phyloP scores from a whole-genome alignment of 805 yeast species.

The Candida suzukii region DNA sequence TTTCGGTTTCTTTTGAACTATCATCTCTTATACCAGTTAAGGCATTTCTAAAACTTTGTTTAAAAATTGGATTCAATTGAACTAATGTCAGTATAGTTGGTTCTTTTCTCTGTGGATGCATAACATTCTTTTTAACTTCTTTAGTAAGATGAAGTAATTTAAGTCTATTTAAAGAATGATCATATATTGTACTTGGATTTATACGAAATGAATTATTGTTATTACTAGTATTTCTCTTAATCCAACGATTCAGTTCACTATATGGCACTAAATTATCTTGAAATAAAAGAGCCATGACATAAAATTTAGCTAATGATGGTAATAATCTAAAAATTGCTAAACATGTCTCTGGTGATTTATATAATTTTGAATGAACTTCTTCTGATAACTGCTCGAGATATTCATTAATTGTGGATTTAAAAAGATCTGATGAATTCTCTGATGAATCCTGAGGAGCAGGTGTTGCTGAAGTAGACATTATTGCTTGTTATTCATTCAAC shows the following conservation, averaged over 20 bases:
- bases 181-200: constrained; percentile 35
- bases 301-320: constrained; percentile 85
- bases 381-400: constrained; percentile 88
- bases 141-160: constrained; percentile 68
- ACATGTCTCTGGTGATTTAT: constrained; percentile 89
- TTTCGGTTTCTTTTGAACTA: no score
- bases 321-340: constrained; percentile 84
- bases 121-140: constrained; percentile 34
- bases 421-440: constrained; percentile 22
- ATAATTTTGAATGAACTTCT: constrained; percentile 74
- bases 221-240: constrained; percentile 32
- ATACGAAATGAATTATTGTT: constrained; percentile 18
- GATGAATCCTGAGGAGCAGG: no score
- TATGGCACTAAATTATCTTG: constrained; percentile 65
- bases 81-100: constrained; percentile 24
- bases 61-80: constrained; percentile 65
- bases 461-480: background rate
- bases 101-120: constrained; percentile 28
- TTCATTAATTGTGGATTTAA: constrained; percentile 74
- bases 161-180: constrained; percentile 76
- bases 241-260: constrained; percentile 68
- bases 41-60: constrained; percentile 71
- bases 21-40: constrained; percentile 63
- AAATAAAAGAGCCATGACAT: constrained; percentile 81
- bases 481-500: background rate